These are phyloP conservation scores for Ustilago tritici DNA, from an alignment of 1,284 basidiomycete species.

Conservation along the genomic window DNA sequence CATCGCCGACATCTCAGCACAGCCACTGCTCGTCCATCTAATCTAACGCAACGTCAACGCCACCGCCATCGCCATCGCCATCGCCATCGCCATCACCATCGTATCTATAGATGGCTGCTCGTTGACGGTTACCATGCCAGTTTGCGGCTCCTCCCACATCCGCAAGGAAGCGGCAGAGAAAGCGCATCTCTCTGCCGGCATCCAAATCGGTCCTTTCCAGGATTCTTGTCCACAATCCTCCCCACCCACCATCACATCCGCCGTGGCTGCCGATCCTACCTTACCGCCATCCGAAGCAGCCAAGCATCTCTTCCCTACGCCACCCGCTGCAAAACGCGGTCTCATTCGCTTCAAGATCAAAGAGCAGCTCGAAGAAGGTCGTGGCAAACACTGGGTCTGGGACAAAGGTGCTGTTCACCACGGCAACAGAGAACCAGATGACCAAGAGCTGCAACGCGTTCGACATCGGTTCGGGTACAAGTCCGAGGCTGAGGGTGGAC, in stretches of 20 bases:
- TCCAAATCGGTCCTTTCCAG: conserved; percentile 39
- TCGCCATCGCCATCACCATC: no score
- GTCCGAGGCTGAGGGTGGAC: conserved; percentile 51
- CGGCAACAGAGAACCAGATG: conserved; percentile 59
- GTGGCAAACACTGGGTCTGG: conserved; percentile 66
- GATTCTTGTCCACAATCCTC: conserved; percentile 42
- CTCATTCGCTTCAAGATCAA: conserved; percentile 64
- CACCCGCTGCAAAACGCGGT: conserved; percentile 55
- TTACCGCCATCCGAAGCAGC: conserved; percentile 56
- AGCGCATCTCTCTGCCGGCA: conserved; percentile 46
- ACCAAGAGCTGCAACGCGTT: conserved; percentile 60
- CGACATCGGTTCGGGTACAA: conserved; percentile 61
- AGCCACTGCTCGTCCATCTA: background rate
- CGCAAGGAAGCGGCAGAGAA: conserved; percentile 34
- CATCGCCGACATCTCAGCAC: background rate
- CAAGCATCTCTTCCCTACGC: conserved; percentile 55
- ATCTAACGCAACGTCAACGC: background rate
- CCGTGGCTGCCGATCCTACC: conserved; percentile 59
- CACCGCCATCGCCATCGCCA: no score
- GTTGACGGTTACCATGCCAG: conserved; percentile 20
- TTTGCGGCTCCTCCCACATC: conserved; percentile 44
- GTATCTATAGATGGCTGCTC: no score
- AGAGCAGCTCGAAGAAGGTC: conserved; percentile 59
- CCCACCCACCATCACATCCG: conserved; percentile 64
- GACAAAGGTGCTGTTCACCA: conserved; percentile 62